phyloP scores from a whole-genome alignment of 257 asterid genomes.

The Schizonepeta tenuifolia region DNA sequence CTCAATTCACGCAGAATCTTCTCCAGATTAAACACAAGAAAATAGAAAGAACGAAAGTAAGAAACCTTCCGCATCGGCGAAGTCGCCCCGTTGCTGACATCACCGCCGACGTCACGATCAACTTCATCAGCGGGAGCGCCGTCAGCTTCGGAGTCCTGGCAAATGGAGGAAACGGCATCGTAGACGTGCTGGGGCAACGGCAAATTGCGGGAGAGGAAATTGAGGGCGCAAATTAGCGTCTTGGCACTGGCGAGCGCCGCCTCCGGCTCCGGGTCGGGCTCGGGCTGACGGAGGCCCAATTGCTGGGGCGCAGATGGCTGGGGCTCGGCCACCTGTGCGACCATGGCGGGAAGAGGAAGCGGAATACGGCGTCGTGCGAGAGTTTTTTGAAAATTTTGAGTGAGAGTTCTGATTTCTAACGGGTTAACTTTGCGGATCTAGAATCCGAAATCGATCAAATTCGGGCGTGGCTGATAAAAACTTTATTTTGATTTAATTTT shows the following conservation, averaged over 20 bases:
- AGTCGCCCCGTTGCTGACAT: conserved; percentile 32
- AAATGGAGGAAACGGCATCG: conserved; percentile 87
- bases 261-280: conserved; percentile 34
- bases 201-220: conserved; percentile 85
- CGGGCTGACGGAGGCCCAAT: conserved; percentile 32
- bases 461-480: conserved; percentile 5
- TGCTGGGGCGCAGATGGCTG: conserved; percentile 46
- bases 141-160: conserved; percentile 33
- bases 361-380: conserved; percentile 49
- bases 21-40: background rate
- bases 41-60: background rate
- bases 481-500: background rate
- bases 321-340: conserved; percentile 63
- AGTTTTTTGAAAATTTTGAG: conserved; percentile 29
- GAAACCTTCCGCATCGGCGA: conserved; percentile 45
- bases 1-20: background rate
- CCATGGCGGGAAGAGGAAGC: conserved; percentile 68
- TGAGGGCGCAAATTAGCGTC: conserved; percentile 88
- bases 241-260: conserved; percentile 59
- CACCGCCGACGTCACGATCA: conserved; percentile 42
- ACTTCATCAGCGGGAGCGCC: conserved; percentile 25
- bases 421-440: conserved; percentile 42
- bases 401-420: conserved; percentile 1
- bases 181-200: conserved; percentile 84
- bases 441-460: conserved; percentile 27